Percentiles rank a stretch among this genome's conserved stretches.
These are phyloP conservation scores for Talaromyces nanjingensis DNA, from an alignment of 495 filamentous ascomycete species.

Conservation along the genomic window DNA sequence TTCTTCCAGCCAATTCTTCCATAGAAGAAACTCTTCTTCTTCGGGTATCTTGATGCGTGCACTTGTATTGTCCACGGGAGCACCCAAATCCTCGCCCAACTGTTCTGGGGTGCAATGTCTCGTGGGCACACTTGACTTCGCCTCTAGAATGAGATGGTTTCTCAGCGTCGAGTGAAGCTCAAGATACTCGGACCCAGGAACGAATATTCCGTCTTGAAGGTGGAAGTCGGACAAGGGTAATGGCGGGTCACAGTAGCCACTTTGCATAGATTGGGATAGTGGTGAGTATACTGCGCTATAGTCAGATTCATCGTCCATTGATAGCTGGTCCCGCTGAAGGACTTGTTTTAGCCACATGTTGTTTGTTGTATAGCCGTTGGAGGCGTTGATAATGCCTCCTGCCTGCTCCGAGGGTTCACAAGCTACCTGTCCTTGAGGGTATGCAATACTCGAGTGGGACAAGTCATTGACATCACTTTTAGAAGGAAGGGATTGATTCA, in stretches of 20 bases:
- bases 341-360: slow-evolving; percentile 1
- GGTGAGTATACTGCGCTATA: slow-evolving; percentile 11
- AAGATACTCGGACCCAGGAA: slow-evolving; percentile 28
- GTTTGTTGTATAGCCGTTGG: not conserved
- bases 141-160: slow-evolving; percentile 29
- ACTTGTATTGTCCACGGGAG: not conserved
- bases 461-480: not conserved
- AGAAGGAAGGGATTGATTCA: not conserved
- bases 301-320: not conserved
- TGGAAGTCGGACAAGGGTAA: not conserved
- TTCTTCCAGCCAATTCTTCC: slow-evolving; percentile 37
- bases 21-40: slow-evolving; percentile 26
- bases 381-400: not conserved
- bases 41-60: slow-evolving; percentile 19
- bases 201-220: not conserved
- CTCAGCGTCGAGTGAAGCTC: slow-evolving; percentile 27
- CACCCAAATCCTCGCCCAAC: not conserved
- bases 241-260: not conserved
- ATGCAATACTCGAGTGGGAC: not conserved
- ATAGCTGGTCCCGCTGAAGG: slow-evolving; percentile 2
- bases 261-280: slow-evolving; percentile 8
- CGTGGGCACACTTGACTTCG: slow-evolving; percentile 21
- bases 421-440: not conserved
- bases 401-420: not conserved
- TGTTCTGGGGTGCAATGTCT: slow-evolving; percentile 16